Evolutionary conservation across 306 rosid species (phyloP), one percentile per base, ranked within the genome.

Genomic region (Dalbergia cochinchinensis): DNA sequence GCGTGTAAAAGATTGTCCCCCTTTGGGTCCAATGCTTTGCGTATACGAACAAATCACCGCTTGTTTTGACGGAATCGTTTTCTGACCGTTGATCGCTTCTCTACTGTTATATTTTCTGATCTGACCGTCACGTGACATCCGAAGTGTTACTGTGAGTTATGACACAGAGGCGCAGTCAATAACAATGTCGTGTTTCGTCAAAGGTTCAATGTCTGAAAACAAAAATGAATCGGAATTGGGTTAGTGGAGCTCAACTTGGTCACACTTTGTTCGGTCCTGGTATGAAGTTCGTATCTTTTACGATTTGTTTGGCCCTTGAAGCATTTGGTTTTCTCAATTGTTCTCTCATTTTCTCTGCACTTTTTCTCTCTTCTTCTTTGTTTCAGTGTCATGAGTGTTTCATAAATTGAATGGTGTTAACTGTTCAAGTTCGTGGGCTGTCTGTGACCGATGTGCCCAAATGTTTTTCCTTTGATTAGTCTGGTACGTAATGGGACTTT

Each of bases 201-300:
- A 63, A 14, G 44, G 47, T 63, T 31, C 14, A 2, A 12, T 10
- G 64, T 15, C 35, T 14, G 64, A 35, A 73, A 76, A 70, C 11
- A 33, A 76, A 26, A 54, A 53, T 4, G 66, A 39, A 44, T 48
- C 39, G 5, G 59, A 69, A 50, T 19, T 37, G 51, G 1, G 19
- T 50, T 26, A n/a, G 5, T 14, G 35, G 20, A 22, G 14, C 34
- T 66, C 48, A 47, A 66, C 50, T 35, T 8, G n/a, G 9, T 72
- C 51, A 53, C 61, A 42, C 18, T 39, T 74, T 50, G 14, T 15
- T 6, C 64, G 16, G 4, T 55, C 55, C 72, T 60, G 87, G 83
- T 85, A 85, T 65, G 84, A 42, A 33, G 55, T 18, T 18, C 31
- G 66, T 0, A 75, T 59, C 50, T 61, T 26, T 71, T 70, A 50